A percentile compares a stretch with the other conserved stretches of the same genome.
phyloP scores from a whole-genome alignment of 1,284 basidiomycete genomes.

The Rhodotorula mucilaginosa region DNA sequence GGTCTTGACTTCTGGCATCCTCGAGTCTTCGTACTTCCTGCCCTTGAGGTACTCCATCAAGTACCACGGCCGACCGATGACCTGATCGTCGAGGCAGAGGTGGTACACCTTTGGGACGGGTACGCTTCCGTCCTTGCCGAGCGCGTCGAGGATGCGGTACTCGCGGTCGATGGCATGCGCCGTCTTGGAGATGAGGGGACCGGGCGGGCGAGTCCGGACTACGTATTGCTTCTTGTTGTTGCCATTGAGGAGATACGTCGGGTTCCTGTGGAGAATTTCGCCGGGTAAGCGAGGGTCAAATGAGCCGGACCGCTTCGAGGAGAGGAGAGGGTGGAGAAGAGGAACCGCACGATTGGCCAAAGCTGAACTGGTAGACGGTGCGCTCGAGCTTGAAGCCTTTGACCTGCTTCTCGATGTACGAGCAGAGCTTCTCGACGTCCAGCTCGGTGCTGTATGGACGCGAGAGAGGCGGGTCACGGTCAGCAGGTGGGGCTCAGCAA shows the following conservation, averaged over 20 bases:
- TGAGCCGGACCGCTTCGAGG: too few species aligned
- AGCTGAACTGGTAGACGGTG: conserved; percentile 83
- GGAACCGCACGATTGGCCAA: conserved; percentile 41
- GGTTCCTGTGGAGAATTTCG: conserved; percentile 67
- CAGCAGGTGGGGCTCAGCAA: background rate
- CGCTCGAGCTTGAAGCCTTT: conserved; percentile 64
- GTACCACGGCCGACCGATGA: conserved; percentile 89
- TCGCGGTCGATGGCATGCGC: conserved; percentile 94
- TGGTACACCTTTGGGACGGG: conserved; percentile 83
- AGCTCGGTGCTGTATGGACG: conserved; percentile 13
- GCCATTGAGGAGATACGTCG: conserved; percentile 87
- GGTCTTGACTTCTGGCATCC: conserved; percentile 65
- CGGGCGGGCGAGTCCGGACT: conserved; percentile 89
- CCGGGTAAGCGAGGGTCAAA: background rate
- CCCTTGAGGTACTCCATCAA: conserved; percentile 58
- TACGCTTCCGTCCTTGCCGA: conserved; percentile 73
- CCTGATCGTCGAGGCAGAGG: conserved; percentile 66
- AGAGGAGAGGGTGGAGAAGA: background rate
- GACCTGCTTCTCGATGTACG: conserved; percentile 21
- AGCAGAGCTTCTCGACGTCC: conserved; percentile 18
- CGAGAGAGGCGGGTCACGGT: background rate
- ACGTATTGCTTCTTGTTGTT: conserved; percentile 67
- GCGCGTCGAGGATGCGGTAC: conserved; percentile 72
- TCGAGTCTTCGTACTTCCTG: conserved; percentile 82
- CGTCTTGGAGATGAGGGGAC: conserved; percentile 76